Conservation (phyloP, 257 asterid species). For the Scutellaria galericulata region DNA sequence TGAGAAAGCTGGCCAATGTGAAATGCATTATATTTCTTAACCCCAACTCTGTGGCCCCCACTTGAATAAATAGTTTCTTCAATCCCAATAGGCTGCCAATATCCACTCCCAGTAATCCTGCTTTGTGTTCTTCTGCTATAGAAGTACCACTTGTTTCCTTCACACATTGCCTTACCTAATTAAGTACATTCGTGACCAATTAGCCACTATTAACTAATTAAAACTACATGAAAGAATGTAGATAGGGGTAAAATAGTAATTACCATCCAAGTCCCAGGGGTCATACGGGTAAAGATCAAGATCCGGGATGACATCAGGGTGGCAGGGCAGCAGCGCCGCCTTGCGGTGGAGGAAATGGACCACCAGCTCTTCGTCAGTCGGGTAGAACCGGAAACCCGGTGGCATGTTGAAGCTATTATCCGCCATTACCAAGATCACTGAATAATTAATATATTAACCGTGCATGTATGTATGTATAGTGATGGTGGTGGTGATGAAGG, state of each 20-base stretch:
- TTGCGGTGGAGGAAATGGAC: slow-evolving; percentile 97
- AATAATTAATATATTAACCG: no score
- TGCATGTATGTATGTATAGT: background rate
- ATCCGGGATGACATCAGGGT: slow-evolving; percentile 95
- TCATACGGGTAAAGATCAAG: slow-evolving; percentile 90
- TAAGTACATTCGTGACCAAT: background rate
- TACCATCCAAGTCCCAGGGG: slow-evolving; percentile 96
- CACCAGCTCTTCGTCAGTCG: slow-evolving; percentile 90
- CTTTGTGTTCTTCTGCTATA: slow-evolving; percentile 83
- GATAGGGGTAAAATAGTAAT: no score
- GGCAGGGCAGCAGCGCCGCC: slow-evolving; percentile 79
- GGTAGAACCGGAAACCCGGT: slow-evolving; percentile 90
- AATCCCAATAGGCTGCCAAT: slow-evolving; percentile 69
- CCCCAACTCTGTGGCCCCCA: slow-evolving; percentile 58
- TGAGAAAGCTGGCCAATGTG: slow-evolving; percentile 68
- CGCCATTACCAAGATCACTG: slow-evolving; percentile 46
- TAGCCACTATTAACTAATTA: no score
- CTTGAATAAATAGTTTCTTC: slow-evolving; percentile 73
- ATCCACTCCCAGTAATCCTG: slow-evolving; percentile 73
- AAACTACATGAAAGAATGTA: no score
- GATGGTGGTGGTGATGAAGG: slow-evolving; percentile 9
- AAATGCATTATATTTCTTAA: slow-evolving; percentile 66
- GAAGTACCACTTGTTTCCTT: slow-evolving; percentile 91
- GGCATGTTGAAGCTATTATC: slow-evolving; percentile 74
- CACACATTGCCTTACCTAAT: slow-evolving; percentile 89